phyloP scores from a whole-genome alignment of 2,329 filamentous ascomycete genomes.

The Pestalotiopsis sp. region DNA sequence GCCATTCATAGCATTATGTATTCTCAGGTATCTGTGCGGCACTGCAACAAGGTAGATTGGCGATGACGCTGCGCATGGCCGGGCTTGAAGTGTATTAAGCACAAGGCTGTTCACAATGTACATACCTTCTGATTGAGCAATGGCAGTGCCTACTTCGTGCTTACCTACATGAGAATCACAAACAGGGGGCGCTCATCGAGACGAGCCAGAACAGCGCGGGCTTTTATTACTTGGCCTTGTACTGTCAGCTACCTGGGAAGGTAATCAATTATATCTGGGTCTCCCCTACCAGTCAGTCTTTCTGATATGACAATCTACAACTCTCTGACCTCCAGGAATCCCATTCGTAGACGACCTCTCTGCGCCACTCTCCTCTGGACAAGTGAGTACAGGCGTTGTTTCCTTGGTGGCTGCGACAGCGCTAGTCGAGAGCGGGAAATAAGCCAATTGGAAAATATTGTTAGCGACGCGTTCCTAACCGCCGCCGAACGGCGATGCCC shows the following conservation, averaged over 20 bases:
- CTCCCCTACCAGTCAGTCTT: not conserved
- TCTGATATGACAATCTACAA: not conserved
- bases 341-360: not conserved
- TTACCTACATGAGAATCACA: too few species aligned
- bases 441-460: not conserved
- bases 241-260: too few species aligned
- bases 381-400: not conserved
- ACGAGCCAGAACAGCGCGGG: too few species aligned
- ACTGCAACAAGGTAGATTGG: not conserved
- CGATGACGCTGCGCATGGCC: not conserved
- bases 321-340: too few species aligned
- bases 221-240: too few species aligned
- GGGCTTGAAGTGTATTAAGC: not conserved
- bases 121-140: not conserved
- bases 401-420: not conserved
- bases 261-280: too few species aligned
- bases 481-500: not conserved
- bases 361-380: not conserved
- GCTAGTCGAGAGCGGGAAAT: not conserved
- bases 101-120: not conserved
- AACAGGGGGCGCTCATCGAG: too few species aligned
- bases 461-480: not conserved
- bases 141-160: not conserved
- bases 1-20: not conserved
- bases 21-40: not conserved